Base-by-base conservation (phyloP, 306 rosid genomes). In the Cotoneaster glaucophyllus region DNA sequence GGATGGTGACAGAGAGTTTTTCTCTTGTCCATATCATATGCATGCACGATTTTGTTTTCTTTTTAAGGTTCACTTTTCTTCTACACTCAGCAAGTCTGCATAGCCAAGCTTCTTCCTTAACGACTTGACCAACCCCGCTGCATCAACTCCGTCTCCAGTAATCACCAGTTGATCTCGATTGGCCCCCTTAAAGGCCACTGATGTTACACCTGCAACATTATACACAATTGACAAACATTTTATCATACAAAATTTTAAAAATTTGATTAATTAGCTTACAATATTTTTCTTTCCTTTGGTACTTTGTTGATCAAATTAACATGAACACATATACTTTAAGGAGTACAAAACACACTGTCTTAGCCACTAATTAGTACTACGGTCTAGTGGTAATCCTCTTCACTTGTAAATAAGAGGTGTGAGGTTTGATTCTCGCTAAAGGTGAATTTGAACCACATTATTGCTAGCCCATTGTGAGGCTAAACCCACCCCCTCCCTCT, bases 141-240 rank as follows among this genome's bases (percentile, higher is more conserved):
- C 82, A 81, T 87, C 96, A 45, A 87, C 77, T 74, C 77, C 80
- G 11, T 91, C 84, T 63, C 84, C 84, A 6, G 77, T 81, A 67
- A 81, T 62, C 79, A 52, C 84, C 39, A 81, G 41, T 57, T 48
- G 74, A 28, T 64, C 78, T 43, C 43, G 75, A 5, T 59, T 76
- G 11, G 62, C 74, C n/a, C 57, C 69, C 69, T 62, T 64, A 19
- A 70, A 37, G 53, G 73, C 73, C 39, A 65, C 77, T 29, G 81
- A 70, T 28, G 19, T 65, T n/a, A 76, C 64, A 65, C 84, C 80
- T 76, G 78, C 21, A 39, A 1, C 11, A 39, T 39, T 8, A 39
- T 39, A 39, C 3, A 39, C 39, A 39, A 39, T 39, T 39, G 11
- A 39, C 8, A 1, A 39, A 7, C 44, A 8, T 39, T 39, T 39